Conservation (phyloP, 1,284 basidiomycete genomes). For the Taiwanofungus camphoratus region DNA sequence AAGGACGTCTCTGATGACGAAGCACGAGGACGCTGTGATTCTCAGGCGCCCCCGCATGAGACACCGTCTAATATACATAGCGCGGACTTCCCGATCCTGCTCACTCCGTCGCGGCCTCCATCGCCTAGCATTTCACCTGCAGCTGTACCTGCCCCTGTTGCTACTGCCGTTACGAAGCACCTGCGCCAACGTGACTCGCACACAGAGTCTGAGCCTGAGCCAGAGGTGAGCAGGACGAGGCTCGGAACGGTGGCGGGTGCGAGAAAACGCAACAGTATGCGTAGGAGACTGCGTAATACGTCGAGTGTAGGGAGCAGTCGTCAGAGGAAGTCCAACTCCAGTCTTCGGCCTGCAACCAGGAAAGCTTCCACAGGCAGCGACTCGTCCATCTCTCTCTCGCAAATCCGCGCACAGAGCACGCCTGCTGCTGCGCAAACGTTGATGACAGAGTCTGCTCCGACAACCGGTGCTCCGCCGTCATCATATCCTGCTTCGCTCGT, state of each 20-base stretch:
- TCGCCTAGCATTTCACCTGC: conserved; percentile 4
- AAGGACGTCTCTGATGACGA: too few relatives aligned
- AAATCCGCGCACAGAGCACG: background rate
- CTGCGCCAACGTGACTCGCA: conserved; percentile 9
- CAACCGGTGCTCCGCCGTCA: background rate
- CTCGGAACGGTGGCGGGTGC: background rate
- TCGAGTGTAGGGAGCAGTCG: conserved; percentile 11
- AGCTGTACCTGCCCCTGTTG: conserved; percentile 6
- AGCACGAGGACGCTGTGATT: too few relatives aligned
- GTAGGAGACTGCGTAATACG: conserved; percentile 10
- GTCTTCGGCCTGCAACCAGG: conserved; percentile 9
- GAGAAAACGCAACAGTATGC: conserved; percentile 10
- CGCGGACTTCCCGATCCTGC: conserved; percentile 23
- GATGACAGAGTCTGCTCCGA: background rate
- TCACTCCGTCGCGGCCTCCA: conserved; percentile 13
- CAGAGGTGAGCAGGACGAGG: conserved; percentile 1
- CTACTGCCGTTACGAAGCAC: conserved; percentile 9
- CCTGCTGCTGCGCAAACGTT: too few relatives aligned
- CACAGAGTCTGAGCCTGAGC: conserved; percentile 9
- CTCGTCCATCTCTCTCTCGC: conserved; percentile 6
- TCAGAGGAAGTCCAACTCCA: conserved; percentile 15
- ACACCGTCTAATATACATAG: conserved; percentile 19
- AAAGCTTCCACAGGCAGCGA: conserved; percentile 7
- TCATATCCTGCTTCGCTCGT: background rate
- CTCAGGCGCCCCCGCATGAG: conserved; percentile 6